Evolutionary conservation across 352 stramenopile genomes (phyloP).

Genomic region (Phytophthora multivora): DNA sequence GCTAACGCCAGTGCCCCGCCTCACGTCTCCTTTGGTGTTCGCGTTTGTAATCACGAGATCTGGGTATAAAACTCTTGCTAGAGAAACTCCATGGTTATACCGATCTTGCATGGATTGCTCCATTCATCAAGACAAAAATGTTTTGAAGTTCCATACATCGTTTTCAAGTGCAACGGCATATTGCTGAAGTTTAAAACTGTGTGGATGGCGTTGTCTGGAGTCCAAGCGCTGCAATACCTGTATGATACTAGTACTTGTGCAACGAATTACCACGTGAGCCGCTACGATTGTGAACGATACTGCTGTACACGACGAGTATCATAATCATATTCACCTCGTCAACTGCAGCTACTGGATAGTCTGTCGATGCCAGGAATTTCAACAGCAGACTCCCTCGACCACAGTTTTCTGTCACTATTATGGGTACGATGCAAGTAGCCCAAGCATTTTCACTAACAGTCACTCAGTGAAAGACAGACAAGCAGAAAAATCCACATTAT

Average conservation of each 20-base stretch:
- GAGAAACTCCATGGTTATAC: too few species aligned
- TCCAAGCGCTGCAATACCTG: too few species aligned
- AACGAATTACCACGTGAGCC: not conserved
- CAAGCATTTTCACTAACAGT: not conserved
- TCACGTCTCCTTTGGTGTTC: not conserved
- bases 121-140: too few species aligned
- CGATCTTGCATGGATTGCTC: too few species aligned
- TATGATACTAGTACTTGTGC: too few species aligned
- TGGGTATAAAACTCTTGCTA: not conserved
- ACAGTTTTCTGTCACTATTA: not conserved
- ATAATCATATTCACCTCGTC: constrained; percentile 1
- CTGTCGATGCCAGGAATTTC: not conserved
- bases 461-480: not conserved
- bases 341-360: not conserved
- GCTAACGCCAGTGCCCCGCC: not conserved
- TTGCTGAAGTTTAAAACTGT: too few species aligned
- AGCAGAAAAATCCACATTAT: not conserved
- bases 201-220: too few species aligned
- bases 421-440: not conserved
- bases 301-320: not conserved
- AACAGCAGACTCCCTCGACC: not conserved
- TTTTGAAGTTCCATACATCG: too few species aligned
- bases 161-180: too few species aligned
- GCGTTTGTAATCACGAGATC: not conserved
- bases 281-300: constrained; percentile 2